Evolutionary conservation across 371 early-diverging fungal genomes (phyloP).

Genomic region (Syncephalastrum contaminatum): DNA sequence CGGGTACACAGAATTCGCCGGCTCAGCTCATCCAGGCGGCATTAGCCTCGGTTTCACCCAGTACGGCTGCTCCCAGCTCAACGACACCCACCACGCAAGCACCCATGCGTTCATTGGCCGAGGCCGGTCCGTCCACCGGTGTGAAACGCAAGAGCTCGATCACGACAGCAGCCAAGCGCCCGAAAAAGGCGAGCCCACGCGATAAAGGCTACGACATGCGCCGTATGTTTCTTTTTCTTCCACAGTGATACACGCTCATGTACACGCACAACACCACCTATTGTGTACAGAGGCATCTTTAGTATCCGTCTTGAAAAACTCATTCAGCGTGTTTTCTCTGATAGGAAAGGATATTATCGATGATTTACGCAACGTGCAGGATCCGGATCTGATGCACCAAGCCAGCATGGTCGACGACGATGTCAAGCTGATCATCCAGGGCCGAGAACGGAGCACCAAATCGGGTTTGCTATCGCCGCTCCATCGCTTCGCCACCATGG

Average conservation of each 20-base stretch:
- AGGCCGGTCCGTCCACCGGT: constrained; percentile 1
- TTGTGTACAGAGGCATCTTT: not conserved
- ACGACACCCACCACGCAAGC: not conserved
- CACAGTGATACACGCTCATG: not conserved
- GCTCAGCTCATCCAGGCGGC: constrained; percentile 47
- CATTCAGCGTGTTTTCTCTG: not conserved
- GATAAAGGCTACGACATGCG: constrained; percentile 46
- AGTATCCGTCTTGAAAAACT: too few relatives aligned
- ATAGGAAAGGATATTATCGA: constrained; percentile 43
- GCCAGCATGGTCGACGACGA: constrained; percentile 44
- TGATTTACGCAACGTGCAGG: constrained; percentile 41
- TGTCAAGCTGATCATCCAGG: constrained; percentile 42
- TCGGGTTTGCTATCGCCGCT: constrained; percentile 34
- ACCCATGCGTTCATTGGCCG: constrained; percentile 5
- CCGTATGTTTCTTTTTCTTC: constrained; percentile 22
- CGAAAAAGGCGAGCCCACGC: constrained; percentile 40
- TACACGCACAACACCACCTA: not conserved
- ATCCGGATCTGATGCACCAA: constrained; percentile 44
- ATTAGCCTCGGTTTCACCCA: constrained; percentile 34
- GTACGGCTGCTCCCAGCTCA: constrained; percentile 8
- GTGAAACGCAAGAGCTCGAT: constrained; percentile 16
- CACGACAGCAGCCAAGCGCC: constrained; percentile 24
- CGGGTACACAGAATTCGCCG: constrained; percentile 30
- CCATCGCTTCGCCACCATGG: constrained; percentile 45
- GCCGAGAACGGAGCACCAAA: constrained; percentile 35